A percentile compares a stretch with the other conserved stretches of the same genome.
Conservation (phyloP, 805 yeast species). For the Jamesozyma spencerorum region DNA sequence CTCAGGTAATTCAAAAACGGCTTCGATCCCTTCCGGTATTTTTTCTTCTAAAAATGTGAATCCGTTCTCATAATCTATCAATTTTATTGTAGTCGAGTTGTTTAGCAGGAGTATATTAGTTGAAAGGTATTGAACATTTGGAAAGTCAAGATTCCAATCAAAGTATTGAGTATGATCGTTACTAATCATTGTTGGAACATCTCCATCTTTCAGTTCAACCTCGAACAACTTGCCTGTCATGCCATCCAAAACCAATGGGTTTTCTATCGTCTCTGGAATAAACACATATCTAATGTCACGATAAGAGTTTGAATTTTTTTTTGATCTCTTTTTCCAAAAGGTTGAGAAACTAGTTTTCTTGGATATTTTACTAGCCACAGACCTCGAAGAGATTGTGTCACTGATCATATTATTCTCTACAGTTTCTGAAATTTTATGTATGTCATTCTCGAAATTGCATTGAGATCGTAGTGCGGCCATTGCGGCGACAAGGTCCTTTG, state of each 20-base stretch:
- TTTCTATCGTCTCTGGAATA: neutral
- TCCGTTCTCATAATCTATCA: slow-evolving; percentile 24
- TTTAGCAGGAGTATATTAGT: slow-evolving; percentile 15
- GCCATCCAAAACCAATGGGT: slow-evolving; percentile 14
- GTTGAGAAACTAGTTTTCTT: slow-evolving; percentile 14
- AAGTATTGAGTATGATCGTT: slow-evolving; percentile 14
- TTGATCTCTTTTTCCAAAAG: slow-evolving; percentile 14
- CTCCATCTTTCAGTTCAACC: slow-evolving; percentile 5
- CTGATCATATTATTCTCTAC: neutral
- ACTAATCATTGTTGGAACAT: slow-evolving; percentile 9
- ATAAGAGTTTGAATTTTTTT: neutral
- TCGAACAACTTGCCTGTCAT: slow-evolving; percentile 11
- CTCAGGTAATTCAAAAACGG: slow-evolving; percentile 10
- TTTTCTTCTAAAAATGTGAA: slow-evolving; percentile 18
- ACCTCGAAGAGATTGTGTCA: slow-evolving; percentile 8
- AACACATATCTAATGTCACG: slow-evolving; percentile 13
- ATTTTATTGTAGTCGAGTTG: slow-evolving; percentile 11
- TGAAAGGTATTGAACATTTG: slow-evolving; percentile 13
- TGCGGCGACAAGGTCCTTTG: slow-evolving; percentile 14
- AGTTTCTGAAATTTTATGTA: too few relatives aligned
- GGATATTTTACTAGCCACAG: slow-evolving; percentile 8
- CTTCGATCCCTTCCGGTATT: slow-evolving; percentile 19
- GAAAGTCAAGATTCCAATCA: slow-evolving; percentile 14
- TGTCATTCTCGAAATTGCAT: neutral
- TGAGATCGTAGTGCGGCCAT: slow-evolving; percentile 10